Percentiles rank a stretch among this genome's conserved stretches.
Conservation (phyloP, 495 filamentous ascomycete genomes). For the Talaromyces ruber region DNA sequence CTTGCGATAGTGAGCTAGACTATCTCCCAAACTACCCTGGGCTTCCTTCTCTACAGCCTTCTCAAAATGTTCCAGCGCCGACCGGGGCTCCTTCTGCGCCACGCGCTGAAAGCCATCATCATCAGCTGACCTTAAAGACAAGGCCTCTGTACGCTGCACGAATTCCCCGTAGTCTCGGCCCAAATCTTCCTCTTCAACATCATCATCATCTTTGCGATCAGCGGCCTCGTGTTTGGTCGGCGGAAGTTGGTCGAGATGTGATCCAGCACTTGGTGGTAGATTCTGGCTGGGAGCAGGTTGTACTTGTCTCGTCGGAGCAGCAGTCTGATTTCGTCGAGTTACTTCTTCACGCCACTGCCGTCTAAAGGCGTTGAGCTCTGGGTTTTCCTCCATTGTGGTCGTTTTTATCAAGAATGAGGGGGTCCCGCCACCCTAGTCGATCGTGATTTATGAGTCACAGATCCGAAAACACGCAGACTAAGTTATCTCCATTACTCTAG, state of each 20-base stretch:
- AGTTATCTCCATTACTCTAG: background rate
- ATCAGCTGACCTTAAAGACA: constrained; percentile 21
- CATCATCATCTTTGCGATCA: constrained; percentile 31
- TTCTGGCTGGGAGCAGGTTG: constrained; percentile 15
- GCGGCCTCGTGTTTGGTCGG: constrained; percentile 25
- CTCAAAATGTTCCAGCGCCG: constrained; percentile 91
- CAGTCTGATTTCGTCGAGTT: constrained; percentile 36
- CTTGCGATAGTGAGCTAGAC: constrained; percentile 78
- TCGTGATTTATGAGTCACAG: background rate
- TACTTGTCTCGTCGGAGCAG: constrained; percentile 8
- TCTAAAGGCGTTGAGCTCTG: constrained; percentile 74
- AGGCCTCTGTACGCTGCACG: constrained; percentile 27
- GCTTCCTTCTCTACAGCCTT: constrained; percentile 81
- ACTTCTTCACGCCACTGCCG: constrained; percentile 80
- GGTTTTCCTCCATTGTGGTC: constrained; percentile 49
- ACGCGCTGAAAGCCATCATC: constrained; percentile 22
- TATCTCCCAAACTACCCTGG: constrained; percentile 80
- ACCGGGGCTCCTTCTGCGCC: constrained; percentile 47
- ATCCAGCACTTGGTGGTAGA: constrained; percentile 14
- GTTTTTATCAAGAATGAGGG: background rate
- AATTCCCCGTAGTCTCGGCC: constrained; percentile 33
- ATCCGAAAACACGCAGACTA: background rate
- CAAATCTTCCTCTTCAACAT: constrained; percentile 28
- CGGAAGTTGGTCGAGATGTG: constrained; percentile 20
- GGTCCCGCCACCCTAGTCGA: background rate